phyloP scores from a whole-genome alignment of 1,284 basidiomycete genomes.

The Meira nashicola region DNA sequence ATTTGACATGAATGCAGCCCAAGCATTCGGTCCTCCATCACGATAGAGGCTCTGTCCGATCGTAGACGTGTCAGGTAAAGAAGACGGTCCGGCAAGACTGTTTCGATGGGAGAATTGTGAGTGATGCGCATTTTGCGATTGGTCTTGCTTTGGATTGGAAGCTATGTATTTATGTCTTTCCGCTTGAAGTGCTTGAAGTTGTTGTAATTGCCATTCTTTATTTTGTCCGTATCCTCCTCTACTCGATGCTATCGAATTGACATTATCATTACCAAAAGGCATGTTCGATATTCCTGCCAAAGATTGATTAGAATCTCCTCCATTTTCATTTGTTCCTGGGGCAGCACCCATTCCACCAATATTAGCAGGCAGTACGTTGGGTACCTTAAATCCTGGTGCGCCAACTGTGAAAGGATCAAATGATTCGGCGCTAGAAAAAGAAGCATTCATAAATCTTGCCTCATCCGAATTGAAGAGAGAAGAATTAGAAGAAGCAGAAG shows the following conservation, averaged over 20 bases:
- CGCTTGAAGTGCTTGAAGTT: conserved; percentile 22
- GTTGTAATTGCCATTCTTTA: conserved; percentile 40
- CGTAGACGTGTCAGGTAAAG: too few species aligned
- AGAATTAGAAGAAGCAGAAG: conserved; percentile 12
- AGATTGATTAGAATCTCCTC: neutral
- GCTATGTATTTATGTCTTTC: too few species aligned
- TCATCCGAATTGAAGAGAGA: conserved; percentile 41
- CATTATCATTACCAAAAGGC: neutral
- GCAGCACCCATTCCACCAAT: conserved; percentile 22
- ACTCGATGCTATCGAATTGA: conserved; percentile 8
- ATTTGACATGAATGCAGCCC: too few species aligned
- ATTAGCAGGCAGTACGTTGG: conserved; percentile 30
- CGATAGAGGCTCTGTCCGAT: too few species aligned
- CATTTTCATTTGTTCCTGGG: conserved; percentile 10
- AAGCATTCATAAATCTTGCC: conserved; percentile 39
- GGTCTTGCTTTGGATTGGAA: too few species aligned
- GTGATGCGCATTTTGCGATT: too few species aligned
- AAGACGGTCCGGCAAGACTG: too few species aligned
- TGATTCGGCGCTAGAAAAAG: conserved; percentile 29
- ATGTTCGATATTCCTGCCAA: neutral
- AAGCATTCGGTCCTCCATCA: too few species aligned
- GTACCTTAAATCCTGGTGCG: conserved; percentile 43
- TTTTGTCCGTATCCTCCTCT: conserved; percentile 34
- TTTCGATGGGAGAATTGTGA: too few species aligned
- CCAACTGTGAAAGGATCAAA: conserved; percentile 45